Evolutionary conservation across 2,329 filamentous ascomycete species (phyloP), one percentile per base, ranked within the genome.

Genomic region (Ilyonectria robusta): DNA sequence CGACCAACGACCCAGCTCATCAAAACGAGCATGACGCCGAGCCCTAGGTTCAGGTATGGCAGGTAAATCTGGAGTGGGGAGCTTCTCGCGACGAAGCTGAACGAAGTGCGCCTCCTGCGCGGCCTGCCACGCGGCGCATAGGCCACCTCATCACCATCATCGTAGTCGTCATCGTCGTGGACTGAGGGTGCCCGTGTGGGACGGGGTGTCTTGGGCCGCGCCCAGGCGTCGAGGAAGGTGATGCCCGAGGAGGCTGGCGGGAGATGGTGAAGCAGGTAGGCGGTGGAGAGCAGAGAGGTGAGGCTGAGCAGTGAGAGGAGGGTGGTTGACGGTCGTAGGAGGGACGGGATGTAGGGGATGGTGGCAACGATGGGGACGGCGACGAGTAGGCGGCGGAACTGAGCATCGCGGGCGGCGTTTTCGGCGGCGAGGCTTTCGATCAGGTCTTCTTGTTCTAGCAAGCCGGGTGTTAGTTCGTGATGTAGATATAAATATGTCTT

Each of bases 241-340:
- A 91, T 82, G n/a, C 88, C 88, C 0, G 89, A 91, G 2, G 81
- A 77, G 0, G 84, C 82, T 0, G 89, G 84, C 0, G 88, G 87
- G 9, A 91, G 84, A 42, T 78, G 81, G 70, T 86, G 84, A 1
- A 94, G 82, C 1, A 90, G 84, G 77, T 88, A 93, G 0, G 87
- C 85, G 4, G 90, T 92, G 3, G 86, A 86, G 19, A 85, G 81
- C 19, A 94, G 85, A 26, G 89, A 92, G 0, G 88, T 86, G n/a
- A 93, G 82, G 50, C 86, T 84, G 3, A 93, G 84, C 6, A 92
- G 69, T 37, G 86, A 81, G 48, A 87, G 78, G 7, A 89, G 77
- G 17, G 82, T 68, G 11, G 78, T 76, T 29, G 77, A 74, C 26
- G 76, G 79, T 69, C 74, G 81, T 62, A 79, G 78, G 61, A 80